Evolutionary conservation across 345 rosid species (phyloP).

Genomic region (Bretschneidera sinensis): DNA sequence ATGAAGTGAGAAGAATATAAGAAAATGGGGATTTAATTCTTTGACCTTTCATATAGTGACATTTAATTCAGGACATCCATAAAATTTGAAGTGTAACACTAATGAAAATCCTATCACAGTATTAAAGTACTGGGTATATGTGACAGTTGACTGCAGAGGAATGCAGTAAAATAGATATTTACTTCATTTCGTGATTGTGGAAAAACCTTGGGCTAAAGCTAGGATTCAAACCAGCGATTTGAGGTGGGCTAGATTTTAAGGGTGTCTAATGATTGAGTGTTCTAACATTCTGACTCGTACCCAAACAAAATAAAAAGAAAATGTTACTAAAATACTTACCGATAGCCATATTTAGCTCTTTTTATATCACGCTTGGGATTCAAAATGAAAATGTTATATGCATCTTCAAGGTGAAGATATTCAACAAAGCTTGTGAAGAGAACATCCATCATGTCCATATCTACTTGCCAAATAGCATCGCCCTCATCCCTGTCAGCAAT

Average conservation of each 20-base stretch:
- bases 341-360: constrained; percentile 76
- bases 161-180: no score
- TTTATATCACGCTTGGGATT: constrained; percentile 57
- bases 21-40: no score
- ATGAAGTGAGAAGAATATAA: no score
- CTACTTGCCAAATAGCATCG: constrained; percentile 81
- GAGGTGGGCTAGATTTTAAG: no score
- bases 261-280: background rate
- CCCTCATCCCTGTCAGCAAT: constrained; percentile 51
- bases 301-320: constrained; percentile 7
- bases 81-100: no score
- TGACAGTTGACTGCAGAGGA: no score
- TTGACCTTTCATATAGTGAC: no score
- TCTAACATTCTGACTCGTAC: background rate
- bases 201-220: background rate
- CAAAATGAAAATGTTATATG: constrained; percentile 82
- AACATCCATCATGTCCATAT: constrained; percentile 75
- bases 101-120: no score
- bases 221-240: constrained; percentile 2
- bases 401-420: constrained; percentile 82
- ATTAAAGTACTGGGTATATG: no score
- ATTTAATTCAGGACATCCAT: no score
- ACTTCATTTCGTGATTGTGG: no score
- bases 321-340: constrained; percentile 37
- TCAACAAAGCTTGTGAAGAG: constrained; percentile 82